Percentiles rank a stretch among this genome's conserved stretches.
These are phyloP conservation scores for Rutstroemia sp. DNA, from an alignment of 2,329 filamentous ascomycete genomes.

Conservation along the genomic window DNA sequence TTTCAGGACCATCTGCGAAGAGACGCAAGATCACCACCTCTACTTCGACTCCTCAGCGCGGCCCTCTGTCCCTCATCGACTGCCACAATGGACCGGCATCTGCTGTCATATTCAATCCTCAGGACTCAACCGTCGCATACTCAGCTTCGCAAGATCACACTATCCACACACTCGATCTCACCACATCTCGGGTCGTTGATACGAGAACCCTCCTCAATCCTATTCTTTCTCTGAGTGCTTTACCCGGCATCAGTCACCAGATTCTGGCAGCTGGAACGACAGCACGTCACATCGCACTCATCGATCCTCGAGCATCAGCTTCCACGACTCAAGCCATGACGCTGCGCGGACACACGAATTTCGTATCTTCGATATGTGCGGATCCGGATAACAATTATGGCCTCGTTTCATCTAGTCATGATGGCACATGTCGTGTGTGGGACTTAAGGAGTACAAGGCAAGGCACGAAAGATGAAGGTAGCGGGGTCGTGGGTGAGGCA, in stretches of 20 bases:
- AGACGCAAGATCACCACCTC: slow-evolving; percentile 60
- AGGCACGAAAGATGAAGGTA: slow-evolving; percentile 51
- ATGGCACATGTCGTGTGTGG: slow-evolving; percentile 91
- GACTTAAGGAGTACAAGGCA: slow-evolving; percentile 69
- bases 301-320: slow-evolving; percentile 78
- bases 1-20: slow-evolving; percentile 62
- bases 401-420: slow-evolving; percentile 84
- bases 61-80: slow-evolving; percentile 66
- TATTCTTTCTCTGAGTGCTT: slow-evolving; percentile 68
- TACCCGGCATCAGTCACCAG: slow-evolving; percentile 49
- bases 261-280: slow-evolving; percentile 69
- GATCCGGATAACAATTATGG: slow-evolving; percentile 62
- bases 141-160: slow-evolving; percentile 88
- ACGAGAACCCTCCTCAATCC: slow-evolving; percentile 78
- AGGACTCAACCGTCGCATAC: slow-evolving; percentile 83
- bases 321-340: slow-evolving; percentile 77
- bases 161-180: slow-evolving; percentile 82
- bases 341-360: slow-evolving; percentile 82
- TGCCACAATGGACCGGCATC: slow-evolving; percentile 68
- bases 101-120: slow-evolving; percentile 75
- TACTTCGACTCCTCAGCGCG: slow-evolving; percentile 54
- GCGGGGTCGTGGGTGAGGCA: slow-evolving; percentile 59
- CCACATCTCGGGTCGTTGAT: slow-evolving; percentile 70
- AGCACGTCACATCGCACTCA: slow-evolving; percentile 81
- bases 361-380: slow-evolving; percentile 44